Conservation (phyloP, 805 yeast species). For the Hanseniaspora clermontiae region DNA sequence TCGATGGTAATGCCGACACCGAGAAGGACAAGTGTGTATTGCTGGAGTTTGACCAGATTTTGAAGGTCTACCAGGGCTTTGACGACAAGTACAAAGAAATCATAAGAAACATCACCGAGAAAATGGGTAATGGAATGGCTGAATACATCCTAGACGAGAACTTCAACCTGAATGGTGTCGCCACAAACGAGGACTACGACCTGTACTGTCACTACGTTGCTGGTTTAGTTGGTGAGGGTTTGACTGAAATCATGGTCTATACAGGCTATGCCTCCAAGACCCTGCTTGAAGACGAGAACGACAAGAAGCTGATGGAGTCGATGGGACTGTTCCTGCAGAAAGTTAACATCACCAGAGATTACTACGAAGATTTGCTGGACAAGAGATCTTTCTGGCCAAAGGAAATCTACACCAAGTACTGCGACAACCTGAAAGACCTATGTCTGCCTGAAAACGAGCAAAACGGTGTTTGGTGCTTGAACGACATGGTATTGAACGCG, state of each 20-base stretch:
- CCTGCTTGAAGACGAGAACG: conserved; percentile 38
- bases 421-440: conserved; percentile 51
- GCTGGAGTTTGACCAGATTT: conserved; percentile 59
- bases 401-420: conserved; percentile 80
- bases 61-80: conserved; percentile 59
- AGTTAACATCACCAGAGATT: conserved; percentile 91
- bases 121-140: conserved; percentile 99
- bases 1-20: conserved; percentile 55
- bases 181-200: conserved; percentile 70
- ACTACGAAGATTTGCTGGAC: conserved; percentile 78
- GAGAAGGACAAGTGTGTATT: conserved; percentile 76
- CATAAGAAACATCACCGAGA: conserved; percentile 58
- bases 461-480: conserved; percentile 61
- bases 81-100: conserved; percentile 67
- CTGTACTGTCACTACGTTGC: conserved; percentile 94
- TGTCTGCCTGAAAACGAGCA: conserved; percentile 34
- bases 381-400: conserved; percentile 94
- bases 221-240: conserved; percentile 93
- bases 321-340: conserved; percentile 96
- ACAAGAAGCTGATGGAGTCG: conserved; percentile 44
- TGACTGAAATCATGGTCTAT: conserved; percentile 65
- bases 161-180: conserved; percentile 67
- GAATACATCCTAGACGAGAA: conserved; percentile 69
- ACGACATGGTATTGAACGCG: conserved; percentile 69
- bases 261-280: conserved; percentile 56